phyloP scores from a whole-genome alignment of 2,329 filamentous ascomycete genomes.

The Thelonectria discophora region DNA sequence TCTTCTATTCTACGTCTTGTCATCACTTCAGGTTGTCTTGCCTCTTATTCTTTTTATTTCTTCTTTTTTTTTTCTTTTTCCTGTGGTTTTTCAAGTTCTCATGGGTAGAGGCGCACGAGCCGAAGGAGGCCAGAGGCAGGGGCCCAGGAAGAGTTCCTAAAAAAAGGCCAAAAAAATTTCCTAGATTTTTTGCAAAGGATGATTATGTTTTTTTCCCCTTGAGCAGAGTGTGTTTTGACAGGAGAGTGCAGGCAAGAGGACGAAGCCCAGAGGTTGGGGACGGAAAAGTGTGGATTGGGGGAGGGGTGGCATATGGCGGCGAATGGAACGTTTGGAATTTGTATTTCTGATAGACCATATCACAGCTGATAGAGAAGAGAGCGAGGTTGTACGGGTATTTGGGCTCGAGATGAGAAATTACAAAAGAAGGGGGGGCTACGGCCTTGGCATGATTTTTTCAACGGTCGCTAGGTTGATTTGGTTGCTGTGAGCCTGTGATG shows the following conservation, averaged over 20 bases:
- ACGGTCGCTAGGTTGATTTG: constrained; percentile 5
- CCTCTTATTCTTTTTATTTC: constrained; percentile 8
- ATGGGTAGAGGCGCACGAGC: constrained; percentile 35
- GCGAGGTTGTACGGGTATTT: constrained; percentile 37
- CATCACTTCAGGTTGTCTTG: constrained; percentile 30
- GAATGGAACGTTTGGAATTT: constrained; percentile 19
- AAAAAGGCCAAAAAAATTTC: constrained; percentile 27
- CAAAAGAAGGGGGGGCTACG: constrained; percentile 19
- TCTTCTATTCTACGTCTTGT: constrained; percentile 35
- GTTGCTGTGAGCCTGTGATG: neutral
- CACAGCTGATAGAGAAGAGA: constrained; percentile 29
- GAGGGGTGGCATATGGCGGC: constrained; percentile 4
- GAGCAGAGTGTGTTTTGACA: neutral
- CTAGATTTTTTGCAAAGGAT: constrained; percentile 12
- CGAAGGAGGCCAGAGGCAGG: constrained; percentile 20
- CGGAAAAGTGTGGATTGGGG: neutral
- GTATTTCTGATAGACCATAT: constrained; percentile 28
- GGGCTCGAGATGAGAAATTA: constrained; percentile 18
- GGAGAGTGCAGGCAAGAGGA: neutral
- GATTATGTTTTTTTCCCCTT: constrained; percentile 8
- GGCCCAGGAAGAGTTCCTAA: constrained; percentile 28
- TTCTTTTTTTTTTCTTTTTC: constrained; percentile 7
- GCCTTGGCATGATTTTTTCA: constrained; percentile 22
- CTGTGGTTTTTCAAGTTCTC: constrained; percentile 6
- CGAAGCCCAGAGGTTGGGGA: neutral